Evolutionary conservation across 2,329 filamentous ascomycete species (phyloP).

Genomic region (Stagonosporopsis cucurbitacearum): DNA sequence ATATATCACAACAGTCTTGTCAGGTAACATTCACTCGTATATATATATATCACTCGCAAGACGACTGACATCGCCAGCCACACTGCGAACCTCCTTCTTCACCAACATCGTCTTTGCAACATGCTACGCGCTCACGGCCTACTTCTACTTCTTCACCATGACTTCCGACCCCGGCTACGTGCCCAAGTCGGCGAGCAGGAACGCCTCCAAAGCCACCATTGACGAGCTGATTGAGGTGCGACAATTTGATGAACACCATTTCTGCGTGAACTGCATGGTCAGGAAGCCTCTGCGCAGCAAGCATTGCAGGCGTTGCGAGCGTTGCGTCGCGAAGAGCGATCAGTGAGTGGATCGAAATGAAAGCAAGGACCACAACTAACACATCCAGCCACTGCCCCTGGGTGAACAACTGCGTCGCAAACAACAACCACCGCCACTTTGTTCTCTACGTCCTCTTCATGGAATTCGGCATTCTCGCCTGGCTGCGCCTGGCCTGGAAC

Average conservation of each 20-base stretch:
- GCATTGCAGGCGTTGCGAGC: constrained; percentile 88
- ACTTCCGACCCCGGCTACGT: constrained; percentile 89
- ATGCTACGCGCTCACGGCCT: constrained; percentile 71
- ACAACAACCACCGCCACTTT: constrained; percentile 97
- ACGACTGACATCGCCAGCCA: constrained; percentile 63
- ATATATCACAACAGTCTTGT: constrained; percentile 77
- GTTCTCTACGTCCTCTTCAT: constrained; percentile 85
- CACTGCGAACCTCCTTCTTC: constrained; percentile 70
- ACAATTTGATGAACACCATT: constrained; percentile 94
- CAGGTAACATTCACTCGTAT: constrained; percentile 59
- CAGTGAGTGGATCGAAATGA: constrained; percentile 68
- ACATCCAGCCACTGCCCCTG: constrained; percentile 86
- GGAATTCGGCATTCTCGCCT: constrained; percentile 74
- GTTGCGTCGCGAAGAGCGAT: constrained; percentile 95
- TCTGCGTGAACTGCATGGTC: constrained; percentile 94
- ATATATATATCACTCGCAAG: too few relatives aligned
- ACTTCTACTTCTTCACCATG: constrained; percentile 91
- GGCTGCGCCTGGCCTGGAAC: constrained; percentile 74
- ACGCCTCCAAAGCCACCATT: constrained; percentile 87
- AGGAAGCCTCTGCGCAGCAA: constrained; percentile 91
- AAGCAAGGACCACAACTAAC: constrained; percentile 23
- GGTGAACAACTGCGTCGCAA: constrained; percentile 94
- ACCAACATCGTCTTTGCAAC: constrained; percentile 77
- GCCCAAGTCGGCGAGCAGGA: constrained; percentile 86
- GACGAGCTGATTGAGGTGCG: constrained; percentile 82